phyloP scores from a whole-genome alignment of 306 rosid species.

The Hippophae gyantsensis region DNA sequence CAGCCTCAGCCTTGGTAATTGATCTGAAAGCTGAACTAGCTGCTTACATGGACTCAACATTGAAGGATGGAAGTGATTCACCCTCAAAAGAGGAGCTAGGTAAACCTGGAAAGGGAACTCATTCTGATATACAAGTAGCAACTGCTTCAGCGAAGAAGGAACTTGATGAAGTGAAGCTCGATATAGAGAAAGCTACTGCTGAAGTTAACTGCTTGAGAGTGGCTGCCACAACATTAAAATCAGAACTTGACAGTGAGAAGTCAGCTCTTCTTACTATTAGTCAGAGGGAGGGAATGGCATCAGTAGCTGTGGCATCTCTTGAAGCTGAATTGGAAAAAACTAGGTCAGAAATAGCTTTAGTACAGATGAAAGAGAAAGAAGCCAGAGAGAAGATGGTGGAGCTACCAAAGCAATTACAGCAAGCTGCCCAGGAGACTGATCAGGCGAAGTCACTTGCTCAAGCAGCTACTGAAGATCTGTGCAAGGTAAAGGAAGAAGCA shows the following conservation, averaged over 20 bases:
- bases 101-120: constrained; percentile 44
- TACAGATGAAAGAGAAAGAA: constrained; percentile 93
- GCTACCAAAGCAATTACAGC: constrained; percentile 72
- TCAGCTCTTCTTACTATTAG: constrained; percentile 50
- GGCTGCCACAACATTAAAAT: constrained; percentile 68
- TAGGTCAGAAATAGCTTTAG: constrained; percentile 72
- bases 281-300: constrained; percentile 98
- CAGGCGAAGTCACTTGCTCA: constrained; percentile 71
- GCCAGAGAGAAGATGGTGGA: constrained; percentile 64
- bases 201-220: constrained; percentile 79
- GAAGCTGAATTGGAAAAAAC: constrained; percentile 81
- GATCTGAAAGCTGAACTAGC: constrained; percentile 81
- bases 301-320: constrained; percentile 79
- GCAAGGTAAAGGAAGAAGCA: constrained; percentile 64
- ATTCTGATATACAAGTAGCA: constrained; percentile 61
- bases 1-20: constrained; percentile 67
- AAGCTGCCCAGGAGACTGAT: constrained; percentile 73
- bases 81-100: constrained; percentile 32
- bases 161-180: constrained; percentile 72
- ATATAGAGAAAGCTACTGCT: constrained; percentile 78
- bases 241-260: constrained; percentile 77
- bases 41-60: constrained; percentile 78
- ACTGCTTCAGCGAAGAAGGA: constrained; percentile 66
- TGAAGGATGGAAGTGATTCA: constrained; percentile 46
- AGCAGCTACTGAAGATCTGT: constrained; percentile 58